Base-by-base conservation (phyloP, 306 rosid genomes). In the Ochetophila trinervis region DNA sequence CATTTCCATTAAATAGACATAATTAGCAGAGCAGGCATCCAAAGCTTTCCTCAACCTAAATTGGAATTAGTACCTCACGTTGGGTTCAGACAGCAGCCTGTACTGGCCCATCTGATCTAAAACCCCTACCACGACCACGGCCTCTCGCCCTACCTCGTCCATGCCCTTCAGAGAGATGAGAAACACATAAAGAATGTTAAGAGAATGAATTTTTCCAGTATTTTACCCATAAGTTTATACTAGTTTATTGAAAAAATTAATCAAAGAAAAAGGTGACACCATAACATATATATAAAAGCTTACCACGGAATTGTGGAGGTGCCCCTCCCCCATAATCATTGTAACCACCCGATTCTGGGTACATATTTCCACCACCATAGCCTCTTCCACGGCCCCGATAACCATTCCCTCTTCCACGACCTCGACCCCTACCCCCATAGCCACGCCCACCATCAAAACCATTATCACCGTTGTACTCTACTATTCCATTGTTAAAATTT, bases 351-450 rank as follows among this genome's bases (percentile, higher is more conserved):
- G 62, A 45, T 55, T 63, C 70, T 17, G 16, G 70, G 15, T 72
- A 70, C 57, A 63, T 55, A 56, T 17, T 63, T 59, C 71, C 66
- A 37, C 72, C 66, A 12, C 55, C 71, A 35, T 50, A 59, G 19
- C 73, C 73, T 57, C 78, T 68, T 6, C 68, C 69, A 30, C 64
- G 68, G 8, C 78, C 73, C 37, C 35, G 68, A 47, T 35, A 74
- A 68, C 78, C 68, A 18, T 35, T 57, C 19, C 36, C 47, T 49
- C 77, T 65, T 36, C 66, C 77, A 17, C 60, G 55, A 27, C 71
- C 67, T 54, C 40, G 63, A 6, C 68, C 70, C 60, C 77, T 73
- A 37, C 70, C 77, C 48, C 62, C 71, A 73, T 66, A 66, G 18
- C 67, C 61, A 18, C 60, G 24, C 32, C 73, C 62, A 27, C 67